These are phyloP conservation scores for Daldinia loculata DNA, from an alignment of 495 filamentous ascomycete species.

Conservation along the genomic window DNA sequence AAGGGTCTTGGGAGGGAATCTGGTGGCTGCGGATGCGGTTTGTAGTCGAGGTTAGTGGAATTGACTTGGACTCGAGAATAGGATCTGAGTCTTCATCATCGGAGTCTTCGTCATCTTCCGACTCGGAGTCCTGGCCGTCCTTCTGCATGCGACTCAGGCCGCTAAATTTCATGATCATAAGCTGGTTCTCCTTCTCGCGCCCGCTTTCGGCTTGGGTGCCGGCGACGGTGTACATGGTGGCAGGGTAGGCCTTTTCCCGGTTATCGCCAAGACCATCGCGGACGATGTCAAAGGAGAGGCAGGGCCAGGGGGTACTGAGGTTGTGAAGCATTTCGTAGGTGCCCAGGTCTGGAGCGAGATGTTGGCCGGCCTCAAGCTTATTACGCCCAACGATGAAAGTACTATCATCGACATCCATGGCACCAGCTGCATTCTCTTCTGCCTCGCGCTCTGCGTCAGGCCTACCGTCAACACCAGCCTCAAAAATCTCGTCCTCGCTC, in stretches of 20 bases:
- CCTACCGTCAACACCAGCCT: slow-evolving; percentile 91
- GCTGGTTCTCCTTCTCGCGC: slow-evolving; percentile 82
- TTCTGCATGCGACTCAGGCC: slow-evolving; percentile 85
- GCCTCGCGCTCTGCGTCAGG: slow-evolving; percentile 93
- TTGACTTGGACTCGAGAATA: slow-evolving; percentile 90
- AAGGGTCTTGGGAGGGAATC: slow-evolving; percentile 71
- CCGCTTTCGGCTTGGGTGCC: slow-evolving; percentile 88
- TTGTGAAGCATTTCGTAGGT: slow-evolving; percentile 97
- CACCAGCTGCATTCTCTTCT: slow-evolving; percentile 74
- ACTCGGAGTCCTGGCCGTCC: slow-evolving; percentile 66
- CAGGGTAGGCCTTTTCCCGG: slow-evolving; percentile 83
- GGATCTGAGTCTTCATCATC: slow-evolving; percentile 87
- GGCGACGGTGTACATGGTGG: slow-evolving; percentile 90
- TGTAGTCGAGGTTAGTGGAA: slow-evolving; percentile 83
- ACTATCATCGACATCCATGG: slow-evolving; percentile 88
- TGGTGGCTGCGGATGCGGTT: slow-evolving; percentile 92
- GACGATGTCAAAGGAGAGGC: slow-evolving; percentile 93
- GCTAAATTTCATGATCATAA: slow-evolving; percentile 96
- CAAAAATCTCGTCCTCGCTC: slow-evolving; percentile 94
- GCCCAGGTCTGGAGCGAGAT: slow-evolving; percentile 84
- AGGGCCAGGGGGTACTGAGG: slow-evolving; percentile 92
- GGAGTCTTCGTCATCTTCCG: slow-evolving; percentile 72
- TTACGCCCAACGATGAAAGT: slow-evolving; percentile 93
- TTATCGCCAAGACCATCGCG: slow-evolving; percentile 88
- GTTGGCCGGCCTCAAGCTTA: slow-evolving; percentile 87